Base-by-base conservation (phyloP, 2,329 filamentous ascomycete species). In the Ophiostoma angusticollis region DNA sequence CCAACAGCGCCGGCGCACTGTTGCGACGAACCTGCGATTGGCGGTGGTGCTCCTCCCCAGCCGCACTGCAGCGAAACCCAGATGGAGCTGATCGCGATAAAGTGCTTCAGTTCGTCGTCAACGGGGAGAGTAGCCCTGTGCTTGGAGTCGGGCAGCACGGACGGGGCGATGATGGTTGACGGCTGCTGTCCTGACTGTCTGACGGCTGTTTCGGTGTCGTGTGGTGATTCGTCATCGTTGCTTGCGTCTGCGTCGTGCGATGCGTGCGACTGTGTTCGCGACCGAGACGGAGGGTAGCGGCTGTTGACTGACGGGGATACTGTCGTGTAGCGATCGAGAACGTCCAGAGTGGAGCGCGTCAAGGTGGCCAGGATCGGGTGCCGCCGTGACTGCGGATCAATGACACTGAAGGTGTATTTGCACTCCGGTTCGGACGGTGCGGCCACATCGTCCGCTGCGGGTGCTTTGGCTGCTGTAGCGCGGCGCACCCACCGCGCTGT, bases 351-450 rank as follows among this genome's bases (percentile, higher is more conserved):
- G 5, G 67, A 65, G 11, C 68, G 67, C 4, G 72, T 78, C 31
- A 89, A 64, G 2, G 69, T 74, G 1, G 80, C 83, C 59, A 87
- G 70, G 50, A 87, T 73, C 5, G 84, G 82, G 52, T 89, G 83
- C 11, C 78, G 73, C 24, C 80, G 67, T 8, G 71, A 73, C 33
- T 70, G 69, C 0, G 80, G 73, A 48, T 81, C 74, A 50, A 89
- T 77, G 45, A 84, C 74, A 59, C 80, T 85, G 54, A 89, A 89
- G 8, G 75, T 84, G 61, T 78, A 87, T 52, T 74, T 76, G 41
- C 59, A 62, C 33, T 73, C 70, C 1, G 52, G 44, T 3, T 57
- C 47, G 1, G 50, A 48, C 4, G 54, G 45, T 4, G 55, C 44
- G 6, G 46, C 44, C 17, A 32, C 40, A 7, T 32, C 31, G 16